Percentiles rank a stretch among this genome's conserved stretches.
Evolutionary conservation across 345 rosid species (phyloP).

Genomic region (Ailanthus altissimus): DNA sequence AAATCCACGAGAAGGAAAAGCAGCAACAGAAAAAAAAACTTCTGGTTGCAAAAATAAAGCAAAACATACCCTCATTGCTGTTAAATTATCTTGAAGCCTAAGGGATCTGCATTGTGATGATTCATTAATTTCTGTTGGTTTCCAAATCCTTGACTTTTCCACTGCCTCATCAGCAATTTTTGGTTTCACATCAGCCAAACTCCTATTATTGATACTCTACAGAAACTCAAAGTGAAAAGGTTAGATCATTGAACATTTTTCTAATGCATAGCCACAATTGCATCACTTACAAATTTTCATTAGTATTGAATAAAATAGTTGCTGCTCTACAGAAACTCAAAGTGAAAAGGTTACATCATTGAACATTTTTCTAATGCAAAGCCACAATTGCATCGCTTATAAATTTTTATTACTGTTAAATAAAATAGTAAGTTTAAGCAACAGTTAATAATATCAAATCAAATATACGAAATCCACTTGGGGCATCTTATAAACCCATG

Average conservation of each 20-base stretch:
- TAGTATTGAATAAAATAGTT: conserved; percentile 22
- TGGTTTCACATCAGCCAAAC: conserved; percentile 63
- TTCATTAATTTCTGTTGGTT: conserved; percentile 74
- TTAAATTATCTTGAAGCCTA: conserved; percentile 61
- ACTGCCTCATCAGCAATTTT: conserved; percentile 57
- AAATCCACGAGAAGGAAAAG: background rate
- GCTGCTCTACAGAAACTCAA: conserved; percentile 45
- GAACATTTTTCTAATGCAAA: background rate
- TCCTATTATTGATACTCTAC: conserved; percentile 55
- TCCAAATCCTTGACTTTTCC: conserved; percentile 68
- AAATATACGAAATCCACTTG: background rate
- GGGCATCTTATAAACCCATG: conserved; percentile 2
- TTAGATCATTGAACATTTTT: conserved; percentile 3
- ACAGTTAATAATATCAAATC: background rate
- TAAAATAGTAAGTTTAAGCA: background rate
- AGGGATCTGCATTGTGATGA: conserved; percentile 67
- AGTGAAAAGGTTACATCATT: conserved; percentile 15
- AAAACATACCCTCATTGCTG: conserved; percentile 57
- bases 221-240: conserved; percentile 27
- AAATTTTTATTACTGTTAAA: background rate
- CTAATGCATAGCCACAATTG: background rate
- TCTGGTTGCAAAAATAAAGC: background rate
- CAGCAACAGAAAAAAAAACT: background rate
- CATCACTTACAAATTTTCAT: background rate
- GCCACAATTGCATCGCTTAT: background rate